A percentile compares a stretch with the other conserved stretches of the same genome.
Evolutionary conservation across 352 stramenopile genomes (phyloP).

Genomic region (Plasmopara viticola): DNA sequence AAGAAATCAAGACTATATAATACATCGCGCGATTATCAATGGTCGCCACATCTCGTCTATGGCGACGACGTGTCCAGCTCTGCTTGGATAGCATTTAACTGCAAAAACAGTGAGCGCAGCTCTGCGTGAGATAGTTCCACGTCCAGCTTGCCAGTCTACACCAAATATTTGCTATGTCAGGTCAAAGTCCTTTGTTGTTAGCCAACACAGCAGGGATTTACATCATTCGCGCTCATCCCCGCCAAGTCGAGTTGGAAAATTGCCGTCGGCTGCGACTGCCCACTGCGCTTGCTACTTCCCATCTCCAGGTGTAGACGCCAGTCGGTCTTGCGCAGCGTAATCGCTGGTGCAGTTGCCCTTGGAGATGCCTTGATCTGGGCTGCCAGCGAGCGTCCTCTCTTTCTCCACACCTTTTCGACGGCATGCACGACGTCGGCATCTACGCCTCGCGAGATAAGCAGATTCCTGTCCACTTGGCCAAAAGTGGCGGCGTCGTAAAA

Average conservation of each 20-base stretch:
- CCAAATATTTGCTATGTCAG: conserved; percentile 2
- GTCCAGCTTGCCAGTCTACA: conserved; percentile 41
- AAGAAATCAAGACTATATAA: too few species aligned
- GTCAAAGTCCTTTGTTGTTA: not conserved
- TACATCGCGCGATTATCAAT: too few species aligned
- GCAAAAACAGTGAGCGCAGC: conserved; percentile 42
- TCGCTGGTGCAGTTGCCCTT: conserved; percentile 8
- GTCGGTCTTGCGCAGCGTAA: conserved; percentile 31
- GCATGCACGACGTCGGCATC: conserved; percentile 20
- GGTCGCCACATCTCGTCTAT: conserved; percentile 2
- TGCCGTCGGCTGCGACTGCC: conserved; percentile 35
- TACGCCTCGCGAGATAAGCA: conserved; percentile 23
- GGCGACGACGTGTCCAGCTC: conserved; percentile 28
- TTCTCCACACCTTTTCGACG: conserved; percentile 54
- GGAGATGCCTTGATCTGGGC: conserved; percentile 9
- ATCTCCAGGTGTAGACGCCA: conserved; percentile 59
- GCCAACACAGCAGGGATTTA: conserved; percentile 1
- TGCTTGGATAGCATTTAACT: conserved; percentile 57
- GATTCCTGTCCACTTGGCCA: conserved; percentile 23
- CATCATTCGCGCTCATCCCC: conserved; percentile 14
- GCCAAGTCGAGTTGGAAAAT: conserved; percentile 49
- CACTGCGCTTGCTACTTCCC: conserved; percentile 31
- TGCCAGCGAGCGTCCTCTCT: conserved; percentile 32
- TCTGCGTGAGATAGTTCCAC: conserved; percentile 55
- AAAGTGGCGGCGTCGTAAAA: conserved; percentile 46